A percentile compares a stretch with the other conserved stretches of the same genome.
Evolutionary conservation across 352 stramenopile genomes (phyloP).

Genomic region (Plasmopara viticola): DNA sequence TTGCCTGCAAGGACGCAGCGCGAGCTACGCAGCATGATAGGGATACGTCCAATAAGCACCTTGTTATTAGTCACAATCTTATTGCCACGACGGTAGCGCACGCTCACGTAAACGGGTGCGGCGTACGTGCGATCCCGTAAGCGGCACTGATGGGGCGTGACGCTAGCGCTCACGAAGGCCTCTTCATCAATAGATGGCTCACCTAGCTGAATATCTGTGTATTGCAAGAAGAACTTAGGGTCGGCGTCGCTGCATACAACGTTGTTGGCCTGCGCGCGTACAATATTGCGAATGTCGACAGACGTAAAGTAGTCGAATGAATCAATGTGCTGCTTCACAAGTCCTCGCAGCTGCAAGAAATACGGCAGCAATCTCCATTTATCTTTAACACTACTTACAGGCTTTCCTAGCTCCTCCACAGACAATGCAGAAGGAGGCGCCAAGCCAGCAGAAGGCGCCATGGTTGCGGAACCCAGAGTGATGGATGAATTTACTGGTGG

Average conservation of each 20-base stretch:
- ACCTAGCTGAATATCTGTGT: constrained; percentile 98
- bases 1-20: constrained; percentile 96
- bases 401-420: constrained; percentile 60
- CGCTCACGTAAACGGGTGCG: constrained; percentile 98
- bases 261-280: constrained; percentile 90
- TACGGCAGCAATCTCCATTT: constrained; percentile 99
- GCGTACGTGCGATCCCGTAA: constrained; percentile 98
- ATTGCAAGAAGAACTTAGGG: constrained; percentile 98
- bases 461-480: constrained; percentile 31
- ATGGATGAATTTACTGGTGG: constrained; percentile 22
- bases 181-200: constrained; percentile 96
- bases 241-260: constrained; percentile 91
- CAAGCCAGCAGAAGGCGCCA: constrained; percentile 29
- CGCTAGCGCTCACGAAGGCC: constrained; percentile 86
- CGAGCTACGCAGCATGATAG: constrained; percentile 97
- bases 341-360: constrained; percentile 91
- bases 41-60: constrained; percentile 93
- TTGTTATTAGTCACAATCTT: constrained; percentile 99
- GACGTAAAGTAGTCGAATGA: constrained; percentile 99
- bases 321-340: constrained; percentile 99
- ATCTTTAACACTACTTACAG: constrained; percentile 80
- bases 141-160: constrained; percentile 98
- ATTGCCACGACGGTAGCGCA: constrained; percentile 95
- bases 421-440: constrained; percentile 22
- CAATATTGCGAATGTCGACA: constrained; percentile 98